Conservation (phyloP, 176 grass and related monocot genomes). For the Carex parvula region DNA sequence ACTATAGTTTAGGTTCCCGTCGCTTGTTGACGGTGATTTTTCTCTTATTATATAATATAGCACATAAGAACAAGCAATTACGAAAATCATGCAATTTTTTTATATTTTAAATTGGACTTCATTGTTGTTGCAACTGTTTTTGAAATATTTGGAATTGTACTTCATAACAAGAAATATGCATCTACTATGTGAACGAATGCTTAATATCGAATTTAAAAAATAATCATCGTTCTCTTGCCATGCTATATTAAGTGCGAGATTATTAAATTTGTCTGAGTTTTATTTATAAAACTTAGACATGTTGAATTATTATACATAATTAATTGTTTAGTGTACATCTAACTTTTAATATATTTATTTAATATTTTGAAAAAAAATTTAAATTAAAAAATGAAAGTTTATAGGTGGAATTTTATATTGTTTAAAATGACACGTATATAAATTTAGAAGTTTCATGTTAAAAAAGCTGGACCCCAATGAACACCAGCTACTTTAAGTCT, state of each 20-base stretch:
- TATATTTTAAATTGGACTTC: too few species aligned
- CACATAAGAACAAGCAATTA: neutral
- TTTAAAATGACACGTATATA: neutral
- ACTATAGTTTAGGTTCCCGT: neutral
- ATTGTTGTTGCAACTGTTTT: too few species aligned
- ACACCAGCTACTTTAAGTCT: conserved; percentile 11
- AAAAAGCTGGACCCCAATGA: neutral
- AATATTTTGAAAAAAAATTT: neutral
- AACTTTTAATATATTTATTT: neutral
- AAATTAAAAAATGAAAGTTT: neutral
- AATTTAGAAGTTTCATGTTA: neutral
- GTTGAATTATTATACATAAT: too few species aligned
- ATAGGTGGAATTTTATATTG: neutral
- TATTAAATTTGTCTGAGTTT: too few species aligned
- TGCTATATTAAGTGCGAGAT: too few species aligned
- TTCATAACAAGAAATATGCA: too few species aligned
- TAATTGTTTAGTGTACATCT: neutral
- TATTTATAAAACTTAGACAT: too few species aligned
- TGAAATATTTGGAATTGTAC: too few species aligned
- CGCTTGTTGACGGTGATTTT: conserved; percentile 14
- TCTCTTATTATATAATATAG: neutral
- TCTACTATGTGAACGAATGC: too few species aligned
- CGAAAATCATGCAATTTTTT: too few species aligned
- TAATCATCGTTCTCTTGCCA: too few species aligned
- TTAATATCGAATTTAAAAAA: too few species aligned